Evolutionary conservation across 768 basidiomycete species (phyloP).

Genomic region (Auricularia auricula-judae): DNA sequence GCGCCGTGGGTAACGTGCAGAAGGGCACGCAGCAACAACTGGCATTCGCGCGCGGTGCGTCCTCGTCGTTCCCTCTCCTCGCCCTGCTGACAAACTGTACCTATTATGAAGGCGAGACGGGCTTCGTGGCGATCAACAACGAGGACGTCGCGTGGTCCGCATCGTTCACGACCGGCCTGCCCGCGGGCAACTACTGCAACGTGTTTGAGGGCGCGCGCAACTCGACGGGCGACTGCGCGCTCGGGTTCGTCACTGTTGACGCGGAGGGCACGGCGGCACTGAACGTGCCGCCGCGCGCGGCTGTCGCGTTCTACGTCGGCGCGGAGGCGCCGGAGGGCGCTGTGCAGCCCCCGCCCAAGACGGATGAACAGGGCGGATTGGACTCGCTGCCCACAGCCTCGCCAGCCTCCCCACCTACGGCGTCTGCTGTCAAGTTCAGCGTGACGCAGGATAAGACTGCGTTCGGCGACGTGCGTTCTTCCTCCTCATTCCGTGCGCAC

Average conservation of each 20-base stretch:
- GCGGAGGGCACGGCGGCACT: conserved; percentile 32
- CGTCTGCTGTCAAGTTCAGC: conserved; percentile 30
- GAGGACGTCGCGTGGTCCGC: conserved; percentile 42
- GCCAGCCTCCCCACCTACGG: neutral
- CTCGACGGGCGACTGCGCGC: neutral
- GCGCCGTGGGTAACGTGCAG: neutral
- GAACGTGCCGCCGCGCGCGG: conserved; percentile 37
- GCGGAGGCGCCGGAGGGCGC: conserved; percentile 21
- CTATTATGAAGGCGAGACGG: conserved; percentile 31
- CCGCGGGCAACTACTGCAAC: conserved; percentile 53
- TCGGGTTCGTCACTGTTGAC: neutral
- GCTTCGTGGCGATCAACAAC: conserved; percentile 62
- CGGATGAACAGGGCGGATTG: conserved; percentile 35
- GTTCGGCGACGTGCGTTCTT: conserved; percentile 39
- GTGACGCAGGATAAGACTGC: conserved; percentile 42
- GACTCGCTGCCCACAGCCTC: conserved; percentile 26
- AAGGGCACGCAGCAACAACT: conserved; percentile 33
- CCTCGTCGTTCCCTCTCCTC: neutral
- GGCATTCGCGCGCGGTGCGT: conserved; percentile 52
- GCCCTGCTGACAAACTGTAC: neutral
- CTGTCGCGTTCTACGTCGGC: conserved; percentile 24
- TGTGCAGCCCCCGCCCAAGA: conserved; percentile 40
- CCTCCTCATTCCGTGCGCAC: neutral
- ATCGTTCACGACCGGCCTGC: conserved; percentile 46
- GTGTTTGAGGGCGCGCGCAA: conserved; percentile 19